Base-by-base conservation (phyloP, 768 basidiomycete genomes). In the Cantharellus anzutake region DNA sequence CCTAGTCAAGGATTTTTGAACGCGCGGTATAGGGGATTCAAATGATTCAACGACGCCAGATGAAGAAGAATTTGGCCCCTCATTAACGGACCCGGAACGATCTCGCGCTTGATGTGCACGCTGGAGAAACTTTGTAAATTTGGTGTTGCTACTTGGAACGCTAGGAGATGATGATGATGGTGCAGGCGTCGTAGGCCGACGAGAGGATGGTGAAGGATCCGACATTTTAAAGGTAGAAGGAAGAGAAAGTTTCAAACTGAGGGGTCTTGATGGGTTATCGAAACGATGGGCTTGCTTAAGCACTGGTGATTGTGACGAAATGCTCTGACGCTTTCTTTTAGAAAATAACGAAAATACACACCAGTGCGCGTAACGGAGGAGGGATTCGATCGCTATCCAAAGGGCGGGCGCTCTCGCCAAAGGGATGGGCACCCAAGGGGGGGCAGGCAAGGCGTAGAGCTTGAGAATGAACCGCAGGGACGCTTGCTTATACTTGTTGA, bases 101-200 rank as follows among this genome's bases (percentile, higher is more conserved):
- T 83, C 82, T 51, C 82, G 75, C 56, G 65, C 68, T 40, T 69
- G 67, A 65, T 78, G 75, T 62, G 11, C 7, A 37, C 82, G 84
- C 66, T 83, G 80, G 4, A 85, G 73, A 65, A 85, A 83, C 67
- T 77, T 83, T 66, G 81, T 74, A 3, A 85, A 71, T 68, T 82
- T 84, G 52, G 44, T 11, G 44, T 48, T 48, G 44, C 44, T 11
- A 48, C 11, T 48, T 11, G 29, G 44, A 29, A 48, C 44, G 44
- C 38, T 11, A 55, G 35, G 52, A 11, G 52, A 55, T 11, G 52
- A 37, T 11, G 11, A 7, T 14, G 52, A 37, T 7, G 52, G 38
- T 11, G 52, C 7, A 55, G 52, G 52, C 11, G 52, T 14, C 7
- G 52, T 7, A 7, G 11, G 11, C 7, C 7, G 35, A 11, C 7